Conservation (phyloP, 75 land plant species). For the Gnetum montanum region DNA sequence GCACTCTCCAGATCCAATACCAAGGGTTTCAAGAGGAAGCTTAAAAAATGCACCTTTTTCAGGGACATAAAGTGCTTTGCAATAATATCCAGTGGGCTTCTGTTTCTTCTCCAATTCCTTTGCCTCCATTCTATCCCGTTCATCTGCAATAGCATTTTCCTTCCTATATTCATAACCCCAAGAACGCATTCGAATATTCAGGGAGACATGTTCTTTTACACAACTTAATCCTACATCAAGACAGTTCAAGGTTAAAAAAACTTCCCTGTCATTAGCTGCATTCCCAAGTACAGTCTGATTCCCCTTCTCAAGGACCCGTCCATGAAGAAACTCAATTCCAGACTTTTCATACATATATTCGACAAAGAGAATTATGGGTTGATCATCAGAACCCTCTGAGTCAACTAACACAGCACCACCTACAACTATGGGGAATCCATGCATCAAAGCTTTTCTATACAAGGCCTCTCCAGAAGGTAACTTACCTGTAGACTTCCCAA, state of each 20-base stretch:
- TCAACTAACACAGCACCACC: constrained; percentile 59
- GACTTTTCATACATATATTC: constrained; percentile 74
- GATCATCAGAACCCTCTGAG: constrained; percentile 21
- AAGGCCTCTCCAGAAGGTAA: constrained; percentile 25
- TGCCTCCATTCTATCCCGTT: constrained; percentile 46
- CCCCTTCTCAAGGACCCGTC: constrained; percentile 47
- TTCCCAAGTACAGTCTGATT: constrained; percentile 71
- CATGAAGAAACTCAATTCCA: constrained; percentile 60
- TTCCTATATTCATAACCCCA: constrained; percentile 72
- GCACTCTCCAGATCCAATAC: constrained; percentile 65
- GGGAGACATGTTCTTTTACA: constrained; percentile 29
- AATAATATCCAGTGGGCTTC: constrained; percentile 57
- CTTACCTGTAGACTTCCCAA: constrained; percentile 32
- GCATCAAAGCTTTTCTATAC: constrained; percentile 37
- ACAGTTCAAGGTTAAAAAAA: constrained; percentile 72
- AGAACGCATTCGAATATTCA: constrained; percentile 37
- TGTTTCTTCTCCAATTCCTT: constrained; percentile 70
- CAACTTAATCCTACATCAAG: constrained; percentile 44
- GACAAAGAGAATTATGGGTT: constrained; percentile 39
- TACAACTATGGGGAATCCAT: constrained; percentile 28
- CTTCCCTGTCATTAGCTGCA: constrained; percentile 59
- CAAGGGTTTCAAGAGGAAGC: constrained; percentile 43
- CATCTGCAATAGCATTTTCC: constrained; percentile 40
- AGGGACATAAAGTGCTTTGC: constrained; percentile 74
- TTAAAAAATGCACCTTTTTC: constrained; percentile 81